phyloP scores from a whole-genome alignment of 2,329 filamentous ascomycete genomes.

The Colletotrichum sp. region DNA sequence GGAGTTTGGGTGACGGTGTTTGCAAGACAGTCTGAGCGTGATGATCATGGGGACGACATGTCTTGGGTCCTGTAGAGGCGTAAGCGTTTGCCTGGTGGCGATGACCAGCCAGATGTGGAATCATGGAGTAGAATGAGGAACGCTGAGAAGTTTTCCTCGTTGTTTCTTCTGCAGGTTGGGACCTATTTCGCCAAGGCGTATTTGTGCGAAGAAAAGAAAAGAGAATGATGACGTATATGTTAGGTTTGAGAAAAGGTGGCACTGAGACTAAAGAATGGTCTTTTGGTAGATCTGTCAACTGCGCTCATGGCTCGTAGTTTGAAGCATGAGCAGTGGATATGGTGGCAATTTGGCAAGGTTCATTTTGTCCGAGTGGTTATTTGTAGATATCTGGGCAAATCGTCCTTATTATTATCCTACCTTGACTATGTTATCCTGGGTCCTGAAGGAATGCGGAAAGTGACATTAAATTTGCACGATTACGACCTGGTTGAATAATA shows the following conservation, averaged over 20 bases:
- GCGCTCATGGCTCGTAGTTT: too few species aligned
- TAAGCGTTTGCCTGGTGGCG: neutral
- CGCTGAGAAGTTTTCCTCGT: neutral
- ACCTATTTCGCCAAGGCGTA: too few species aligned
- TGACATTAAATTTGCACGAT: neutral
- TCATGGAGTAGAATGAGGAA: accelerated
- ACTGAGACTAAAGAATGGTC: neutral
- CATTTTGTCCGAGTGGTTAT: neutral
- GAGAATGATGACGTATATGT: neutral
- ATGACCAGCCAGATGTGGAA: neutral
- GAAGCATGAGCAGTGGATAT: neutral
- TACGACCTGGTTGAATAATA: neutral
- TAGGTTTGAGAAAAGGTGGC: accelerated
- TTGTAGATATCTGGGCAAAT: neutral
- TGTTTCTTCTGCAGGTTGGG: accelerated
- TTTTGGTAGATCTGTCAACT: too few species aligned
- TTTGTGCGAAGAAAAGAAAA: too few species aligned
- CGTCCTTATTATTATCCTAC: neutral
- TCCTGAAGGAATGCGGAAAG: neutral
- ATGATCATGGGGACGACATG: neutral
- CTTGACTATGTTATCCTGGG: neutral
- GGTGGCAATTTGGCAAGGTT: neutral
- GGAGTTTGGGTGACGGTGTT: neutral
- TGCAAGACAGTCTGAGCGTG: neutral
- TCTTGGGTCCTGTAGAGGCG: neutral